Evolutionary conservation across 192 early-diverging fungal genomes (phyloP), one percentile per base, ranked within the genome.

Genomic region (Martensiomyces pterosporus): DNA sequence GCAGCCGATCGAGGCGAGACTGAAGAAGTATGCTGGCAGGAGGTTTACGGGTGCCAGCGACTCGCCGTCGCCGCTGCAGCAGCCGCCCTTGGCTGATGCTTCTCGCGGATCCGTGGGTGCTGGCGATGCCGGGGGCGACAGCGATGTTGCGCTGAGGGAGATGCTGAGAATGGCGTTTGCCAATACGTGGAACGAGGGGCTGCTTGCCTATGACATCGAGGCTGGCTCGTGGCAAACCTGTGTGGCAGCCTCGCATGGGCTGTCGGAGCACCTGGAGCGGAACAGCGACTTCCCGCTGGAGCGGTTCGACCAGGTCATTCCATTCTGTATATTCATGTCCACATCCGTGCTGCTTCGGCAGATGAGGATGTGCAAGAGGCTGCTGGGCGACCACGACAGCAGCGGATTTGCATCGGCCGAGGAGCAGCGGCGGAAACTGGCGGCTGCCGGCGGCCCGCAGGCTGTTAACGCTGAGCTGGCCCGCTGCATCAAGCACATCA

Each of bases 281-380:
- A 74, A 74, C 42, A 43, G 37, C 32, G 70, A 74, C 34, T 49
- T 74, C 26, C 70, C 70, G 33, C 35, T 74, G 42, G 63, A 74
- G 41, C 58, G 70, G 16, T 74, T 74, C 14, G 70, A 74, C 51
- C 70, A 74, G 39, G 64, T 74, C 55, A 74, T 74, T 29, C 70
- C 70, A 2, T 74, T 74, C 27, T 74, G 70, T 39, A 74, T 74
- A 24, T 74, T 74, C 52, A 74, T 74, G 63, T 74, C 70, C 4
- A 43, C 64, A 1, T 65, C 70, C 2, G 63, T 74, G 36, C 55
- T 74, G 15, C 60, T 74, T 16, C 57, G 70, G 10, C 63, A 74
- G 37, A 53, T 66, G 6, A 62, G 59, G 23, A 56, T 62, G 32
- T 74, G 70, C 64, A 50, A 47, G n/a, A 41, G 51, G 2, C 15